Evolutionary conservation across 2,329 filamentous ascomycete species (phyloP).

Genomic region (Cladosporium sp.): DNA sequence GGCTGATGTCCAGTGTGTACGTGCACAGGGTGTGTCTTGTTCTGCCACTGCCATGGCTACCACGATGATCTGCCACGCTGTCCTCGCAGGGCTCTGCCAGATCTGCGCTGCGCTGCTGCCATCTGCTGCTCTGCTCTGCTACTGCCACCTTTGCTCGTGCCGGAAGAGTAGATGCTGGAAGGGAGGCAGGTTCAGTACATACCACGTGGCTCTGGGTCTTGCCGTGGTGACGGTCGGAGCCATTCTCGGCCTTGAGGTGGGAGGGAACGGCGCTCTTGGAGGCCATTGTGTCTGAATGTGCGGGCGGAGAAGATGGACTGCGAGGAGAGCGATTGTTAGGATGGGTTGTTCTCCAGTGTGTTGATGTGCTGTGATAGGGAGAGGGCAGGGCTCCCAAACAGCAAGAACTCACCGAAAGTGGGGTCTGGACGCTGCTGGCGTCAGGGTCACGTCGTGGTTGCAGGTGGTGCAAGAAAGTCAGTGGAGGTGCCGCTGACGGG

Average conservation of each 20-base stretch:
- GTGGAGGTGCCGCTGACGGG: not conserved
- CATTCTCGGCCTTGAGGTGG: conserved; percentile 68
- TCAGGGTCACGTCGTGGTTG: conserved; percentile 5
- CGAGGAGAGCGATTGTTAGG: not conserved
- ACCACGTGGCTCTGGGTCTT: conserved; percentile 85
- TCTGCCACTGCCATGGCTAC: not conserved
- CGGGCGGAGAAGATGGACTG: not conserved
- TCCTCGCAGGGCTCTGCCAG: not conserved
- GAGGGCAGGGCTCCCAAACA: not conserved
- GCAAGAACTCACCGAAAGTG: conserved; percentile 11
- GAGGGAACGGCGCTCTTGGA: conserved; percentile 72
- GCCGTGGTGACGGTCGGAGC: conserved; percentile 64
- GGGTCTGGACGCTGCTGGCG: conserved; percentile 6
- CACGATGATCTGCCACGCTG: not conserved
- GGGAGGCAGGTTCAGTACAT: conserved; percentile 41
- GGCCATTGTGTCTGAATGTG: conserved; percentile 25
- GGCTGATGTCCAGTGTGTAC: not conserved
- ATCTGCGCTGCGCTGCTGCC: not conserved
- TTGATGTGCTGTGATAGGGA: not conserved
- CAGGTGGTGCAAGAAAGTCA: not conserved
- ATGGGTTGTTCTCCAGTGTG: not conserved
- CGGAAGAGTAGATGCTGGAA: not conserved
- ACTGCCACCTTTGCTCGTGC: not conserved
- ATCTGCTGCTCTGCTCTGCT: conserved; percentile 5
- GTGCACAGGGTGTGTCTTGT: no score